A percentile compares a stretch with the other conserved stretches of the same genome.
Evolutionary conservation across 805 yeast genomes (phyloP).

Genomic region (Candida berthetii): DNA sequence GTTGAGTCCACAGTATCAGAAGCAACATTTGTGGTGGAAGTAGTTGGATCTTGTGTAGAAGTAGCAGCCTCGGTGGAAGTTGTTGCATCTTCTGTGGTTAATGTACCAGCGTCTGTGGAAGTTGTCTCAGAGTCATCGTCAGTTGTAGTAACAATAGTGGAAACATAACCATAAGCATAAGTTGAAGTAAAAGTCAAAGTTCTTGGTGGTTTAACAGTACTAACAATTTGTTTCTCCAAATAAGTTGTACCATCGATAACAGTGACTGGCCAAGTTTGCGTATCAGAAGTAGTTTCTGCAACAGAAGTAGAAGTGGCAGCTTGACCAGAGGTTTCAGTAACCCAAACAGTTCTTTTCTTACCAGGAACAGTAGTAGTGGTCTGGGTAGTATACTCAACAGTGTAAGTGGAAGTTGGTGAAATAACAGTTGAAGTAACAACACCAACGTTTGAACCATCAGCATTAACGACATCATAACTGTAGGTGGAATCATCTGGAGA

Average conservation of each 20-base stretch:
- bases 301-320: not conserved
- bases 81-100: not conserved
- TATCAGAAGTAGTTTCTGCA: slow-evolving; percentile 1
- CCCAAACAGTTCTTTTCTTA: slow-evolving; percentile 16
- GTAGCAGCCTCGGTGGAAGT: not conserved
- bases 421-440: slow-evolving; percentile 12
- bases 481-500: slow-evolving; percentile 12
- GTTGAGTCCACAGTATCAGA: not conserved
- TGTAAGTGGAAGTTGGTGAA: slow-evolving; percentile 6
- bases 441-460: slow-evolving; percentile 18
- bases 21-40: slow-evolving; percentile 6
- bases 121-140: slow-evolving; percentile 9
- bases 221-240: slow-evolving; percentile 7
- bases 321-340: slow-evolving; percentile 16
- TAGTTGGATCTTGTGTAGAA: slow-evolving; percentile 2
- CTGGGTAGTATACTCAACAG: slow-evolving; percentile 15
- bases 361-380: slow-evolving; percentile 16
- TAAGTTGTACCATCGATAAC: slow-evolving; percentile 1
- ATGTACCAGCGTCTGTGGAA: not conserved
- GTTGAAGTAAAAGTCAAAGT: slow-evolving; percentile 12
- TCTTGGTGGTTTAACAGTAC: slow-evolving; percentile 20
- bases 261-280: slow-evolving; percentile 2
- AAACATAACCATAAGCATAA: slow-evolving; percentile 14
- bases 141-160: not conserved
- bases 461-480: slow-evolving; percentile 20